Base-by-base conservation (phyloP, 371 early-diverging fungal genomes). In the Mortierella sp. region DNA sequence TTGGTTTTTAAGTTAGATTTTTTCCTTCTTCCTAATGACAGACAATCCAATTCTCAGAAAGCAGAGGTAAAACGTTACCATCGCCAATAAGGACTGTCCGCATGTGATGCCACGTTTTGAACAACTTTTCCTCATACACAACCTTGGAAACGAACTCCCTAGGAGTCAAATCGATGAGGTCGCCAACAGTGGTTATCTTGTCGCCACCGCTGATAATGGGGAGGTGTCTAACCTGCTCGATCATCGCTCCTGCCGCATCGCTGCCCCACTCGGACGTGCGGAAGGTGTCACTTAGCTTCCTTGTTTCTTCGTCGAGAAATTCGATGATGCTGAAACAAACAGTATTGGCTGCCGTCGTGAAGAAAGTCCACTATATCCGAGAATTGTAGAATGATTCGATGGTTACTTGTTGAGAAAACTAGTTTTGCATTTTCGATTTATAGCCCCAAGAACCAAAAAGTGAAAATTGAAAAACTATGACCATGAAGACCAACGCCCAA, bases 181-280 rank as follows among this genome's bases (percentile, higher is more conserved):
- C 63, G 29, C 76, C 76, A 29, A 83, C 51, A 7, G 85, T 81
- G 32, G 81, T 21, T 0, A 43, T 71, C 24, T 41, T 21, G 49
- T 70, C 70, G 35, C 65, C 65, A 35, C 65, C 65, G 7, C 32
- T 32, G 21, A 63, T 32, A 16, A 79, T 46, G 7, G 80, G 80
- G 35, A 83, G 72, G 43, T 80, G 78, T 8, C 72, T 80, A 0
- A 80, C 80, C 35, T 83, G 71, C n/a, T 75, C 70, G 48, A 77
- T 78, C 84, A 83, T 80, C 27, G 75, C 27, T 7, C 72, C 77
- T 0, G 80, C 80, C 1, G 84, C 84, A 29, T 72, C 84, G 4
- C 77, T 73, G 1, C 77, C 84, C 84, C 84, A 83, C 43, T 83
- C 84, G 7, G 76, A 56, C 71, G 70, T 76, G 11, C 79, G 65